Percentiles rank a stretch among this genome's conserved stretches.
These are phyloP conservation scores for Peltaster fructicola DNA, from an alignment of 2,329 filamentous ascomycete genomes.

Conservation along the genomic window DNA sequence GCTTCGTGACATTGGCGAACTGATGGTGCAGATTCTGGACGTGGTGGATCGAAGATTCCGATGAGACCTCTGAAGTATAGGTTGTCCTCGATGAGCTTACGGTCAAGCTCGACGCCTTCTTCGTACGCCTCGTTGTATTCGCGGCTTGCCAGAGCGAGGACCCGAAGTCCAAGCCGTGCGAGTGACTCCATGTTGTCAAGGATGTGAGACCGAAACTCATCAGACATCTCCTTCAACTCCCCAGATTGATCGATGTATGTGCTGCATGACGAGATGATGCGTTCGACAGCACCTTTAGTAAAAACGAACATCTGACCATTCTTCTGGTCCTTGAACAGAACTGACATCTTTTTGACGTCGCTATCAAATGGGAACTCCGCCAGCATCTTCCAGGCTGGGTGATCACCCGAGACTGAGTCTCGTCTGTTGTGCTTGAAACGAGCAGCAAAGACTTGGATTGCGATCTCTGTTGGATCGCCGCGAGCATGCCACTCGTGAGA, in stretches of 20 bases:
- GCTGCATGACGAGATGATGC: constrained; percentile 46
- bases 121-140: constrained; percentile 16
- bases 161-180: constrained; percentile 48
- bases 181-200: constrained; percentile 52
- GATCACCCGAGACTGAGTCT: constrained; percentile 25
- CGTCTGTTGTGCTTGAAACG: constrained; percentile 33
- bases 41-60: constrained; percentile 74
- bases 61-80: constrained; percentile 65
- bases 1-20: constrained; percentile 54
- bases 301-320: constrained; percentile 29
- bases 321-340: constrained; percentile 49
- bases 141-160: constrained; percentile 45
- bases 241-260: constrained; percentile 16
- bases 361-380: constrained; percentile 61
- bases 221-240: constrained; percentile 32
- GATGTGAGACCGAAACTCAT: constrained; percentile 36
- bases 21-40: constrained; percentile 57
- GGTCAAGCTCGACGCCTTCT: constrained; percentile 35
- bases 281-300: constrained; percentile 53
- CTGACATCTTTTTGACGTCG: constrained; percentile 59
- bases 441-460: constrained; percentile 55
- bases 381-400: constrained; percentile 37
- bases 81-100: constrained; percentile 46
- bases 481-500: constrained; percentile 44
- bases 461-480: constrained; percentile 55